These are phyloP conservation scores for Cercospora sp. DNA, from an alignment of 2,329 filamentous ascomycete species.

Conservation along the genomic window DNA sequence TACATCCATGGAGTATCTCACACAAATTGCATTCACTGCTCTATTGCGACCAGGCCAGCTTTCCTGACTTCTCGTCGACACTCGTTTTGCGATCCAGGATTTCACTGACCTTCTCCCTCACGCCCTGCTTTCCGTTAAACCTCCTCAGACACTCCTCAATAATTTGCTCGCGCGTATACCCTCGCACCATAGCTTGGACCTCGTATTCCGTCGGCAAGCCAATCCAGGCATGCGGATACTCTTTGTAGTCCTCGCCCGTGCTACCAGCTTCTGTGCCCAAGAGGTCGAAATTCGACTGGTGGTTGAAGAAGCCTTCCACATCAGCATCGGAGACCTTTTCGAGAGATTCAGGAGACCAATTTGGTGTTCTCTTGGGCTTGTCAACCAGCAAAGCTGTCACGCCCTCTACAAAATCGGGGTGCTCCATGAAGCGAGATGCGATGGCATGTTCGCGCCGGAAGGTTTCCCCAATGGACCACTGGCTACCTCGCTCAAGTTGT, in stretches of 20 bases:
- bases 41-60: conserved; percentile 3
- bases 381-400: conserved; percentile 78
- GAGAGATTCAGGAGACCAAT: conserved; percentile 75
- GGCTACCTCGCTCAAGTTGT: conserved; percentile 73
- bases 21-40: background rate
- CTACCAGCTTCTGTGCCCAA: conserved; percentile 47
- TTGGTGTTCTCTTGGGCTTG: conserved; percentile 64
- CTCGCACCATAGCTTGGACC: conserved; percentile 48
- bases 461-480: conserved; percentile 80
- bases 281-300: conserved; percentile 56
- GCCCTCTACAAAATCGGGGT: conserved; percentile 88
- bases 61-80: background rate
- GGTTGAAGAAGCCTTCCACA: conserved; percentile 62
- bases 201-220: conserved; percentile 73
- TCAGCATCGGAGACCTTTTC: conserved; percentile 61
- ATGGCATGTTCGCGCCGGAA: conserved; percentile 86
- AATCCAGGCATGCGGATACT: conserved; percentile 72
- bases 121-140: conserved; percentile 49
- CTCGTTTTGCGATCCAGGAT: conserved; percentile 54
- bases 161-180: conserved; percentile 39
- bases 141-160: conserved; percentile 43
- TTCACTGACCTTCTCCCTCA: conserved; percentile 61
- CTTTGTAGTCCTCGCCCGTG: conserved; percentile 55
- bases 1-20: background rate
- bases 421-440: conserved; percentile 82